Evolutionary conservation across 129 eudicot genomes (phyloP).

Genomic region (Pseudognaphalium luteoalbum): DNA sequence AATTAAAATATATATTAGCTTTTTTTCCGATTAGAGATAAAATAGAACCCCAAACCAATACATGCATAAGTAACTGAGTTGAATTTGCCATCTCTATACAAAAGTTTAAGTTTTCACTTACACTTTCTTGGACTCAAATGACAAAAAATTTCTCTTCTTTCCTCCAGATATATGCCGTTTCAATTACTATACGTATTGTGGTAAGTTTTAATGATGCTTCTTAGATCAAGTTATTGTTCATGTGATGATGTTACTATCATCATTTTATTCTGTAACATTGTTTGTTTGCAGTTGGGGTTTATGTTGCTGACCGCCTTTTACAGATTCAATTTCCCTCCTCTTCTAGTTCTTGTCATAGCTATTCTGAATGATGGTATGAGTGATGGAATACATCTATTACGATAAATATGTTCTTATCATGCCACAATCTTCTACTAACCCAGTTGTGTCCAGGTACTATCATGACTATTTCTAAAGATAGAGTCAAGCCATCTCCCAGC

Average conservation of each 20-base stretch:
- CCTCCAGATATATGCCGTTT: conserved; percentile 55
- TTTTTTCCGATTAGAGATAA: not conserved
- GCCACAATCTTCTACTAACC: not conserved
- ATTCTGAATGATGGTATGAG: conserved; percentile 55
- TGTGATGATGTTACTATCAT: conserved; percentile 3
- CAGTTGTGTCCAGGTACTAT: conserved; percentile 39
- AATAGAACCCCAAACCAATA: not conserved
- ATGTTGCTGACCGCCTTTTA: conserved; percentile 55
- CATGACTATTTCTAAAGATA: conserved; percentile 54
- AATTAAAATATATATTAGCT: not conserved
- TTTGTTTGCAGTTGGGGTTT: conserved; percentile 49
- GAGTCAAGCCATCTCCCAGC: conserved; percentile 58
- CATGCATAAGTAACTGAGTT: not conserved
- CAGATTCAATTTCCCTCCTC: conserved; percentile 53
- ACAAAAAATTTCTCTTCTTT: conserved; percentile 1
- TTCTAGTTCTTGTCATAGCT: conserved; percentile 60
- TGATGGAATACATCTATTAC: conserved; percentile 1
- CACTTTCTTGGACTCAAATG: conserved; percentile 18
- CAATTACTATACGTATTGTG: conserved; percentile 57
- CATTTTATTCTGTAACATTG: conserved; percentile 5
- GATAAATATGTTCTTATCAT: not conserved
- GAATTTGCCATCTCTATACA: not conserved
- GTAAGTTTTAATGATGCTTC: conserved; percentile 32
- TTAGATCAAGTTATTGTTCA: not conserved
- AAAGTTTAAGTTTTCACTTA: not conserved